Evolutionary conservation across 257 asterid genomes (phyloP).

Genomic region (Lithospermum erythrorhizon): DNA sequence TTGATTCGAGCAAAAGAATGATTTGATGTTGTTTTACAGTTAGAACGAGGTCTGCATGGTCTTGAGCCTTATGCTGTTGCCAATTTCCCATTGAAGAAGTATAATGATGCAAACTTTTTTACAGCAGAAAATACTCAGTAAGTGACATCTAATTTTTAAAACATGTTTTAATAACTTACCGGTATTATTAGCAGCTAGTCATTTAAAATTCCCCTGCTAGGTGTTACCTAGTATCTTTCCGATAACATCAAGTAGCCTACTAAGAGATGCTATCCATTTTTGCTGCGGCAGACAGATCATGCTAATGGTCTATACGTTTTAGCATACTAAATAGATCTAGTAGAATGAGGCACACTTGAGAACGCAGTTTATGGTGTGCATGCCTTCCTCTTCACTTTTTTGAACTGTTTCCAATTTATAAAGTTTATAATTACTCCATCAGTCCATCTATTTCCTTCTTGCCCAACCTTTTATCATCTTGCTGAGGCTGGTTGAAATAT

Average conservation of each 20-base stretch:
- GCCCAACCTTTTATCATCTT: too few relatives aligned
- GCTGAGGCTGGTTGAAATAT: too few relatives aligned
- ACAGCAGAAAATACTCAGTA: constrained; percentile 64
- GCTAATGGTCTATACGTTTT: too few relatives aligned
- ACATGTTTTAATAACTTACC: background rate
- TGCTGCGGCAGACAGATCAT: too few relatives aligned
- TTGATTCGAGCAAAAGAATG: constrained; percentile 7
- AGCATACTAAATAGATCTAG: too few relatives aligned
- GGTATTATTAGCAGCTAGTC: background rate
- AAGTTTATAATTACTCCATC: too few relatives aligned
- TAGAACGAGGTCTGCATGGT: constrained; percentile 72
- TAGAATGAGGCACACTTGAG: too few relatives aligned
- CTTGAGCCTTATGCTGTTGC: constrained; percentile 69
- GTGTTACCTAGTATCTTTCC: background rate
- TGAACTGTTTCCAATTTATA: too few relatives aligned
- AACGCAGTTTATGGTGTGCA: too few relatives aligned
- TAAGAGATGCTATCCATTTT: too few relatives aligned
- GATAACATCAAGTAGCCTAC: background rate
- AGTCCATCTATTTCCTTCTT: too few relatives aligned
- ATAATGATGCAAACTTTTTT: constrained; percentile 40
- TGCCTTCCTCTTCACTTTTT: too few relatives aligned
- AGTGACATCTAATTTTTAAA: constrained; percentile 17
- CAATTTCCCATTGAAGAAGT: constrained; percentile 57
- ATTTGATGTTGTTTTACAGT: constrained; percentile 27
- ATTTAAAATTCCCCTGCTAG: background rate